These are phyloP conservation scores for Fistulifera solaris DNA, from an alignment of 108 stramenopile genomes.

Conservation along the genomic window DNA sequence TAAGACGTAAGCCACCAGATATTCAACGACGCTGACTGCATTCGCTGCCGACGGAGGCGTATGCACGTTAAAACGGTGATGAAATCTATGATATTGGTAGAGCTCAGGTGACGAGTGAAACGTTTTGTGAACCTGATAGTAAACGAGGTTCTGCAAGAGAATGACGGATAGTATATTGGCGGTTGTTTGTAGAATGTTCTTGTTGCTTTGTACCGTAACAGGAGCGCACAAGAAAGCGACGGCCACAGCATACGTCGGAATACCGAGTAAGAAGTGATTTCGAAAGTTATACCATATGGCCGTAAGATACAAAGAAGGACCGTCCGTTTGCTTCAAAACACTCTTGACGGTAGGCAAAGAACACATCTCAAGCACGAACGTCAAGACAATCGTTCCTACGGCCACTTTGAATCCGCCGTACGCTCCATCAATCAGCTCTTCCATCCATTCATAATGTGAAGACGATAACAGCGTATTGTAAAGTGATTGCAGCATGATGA, in stretches of 20 bases:
- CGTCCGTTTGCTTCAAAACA: conserved; percentile 19
- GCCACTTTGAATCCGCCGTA: conserved; percentile 6
- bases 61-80: conserved; percentile 36
- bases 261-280: conserved; percentile 20
- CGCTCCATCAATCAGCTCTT: neutral
- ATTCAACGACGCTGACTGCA: conserved; percentile 34
- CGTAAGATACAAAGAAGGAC: conserved; percentile 12
- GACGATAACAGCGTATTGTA: too few relatives aligned
- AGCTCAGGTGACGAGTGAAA: conserved; percentile 21
- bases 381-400: conserved; percentile 4
- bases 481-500: too few relatives aligned
- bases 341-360: conserved; percentile 13
- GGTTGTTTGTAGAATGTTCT: neutral
- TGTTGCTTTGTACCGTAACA: neutral
- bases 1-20: conserved; percentile 37
- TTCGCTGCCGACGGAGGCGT: conserved; percentile 35
- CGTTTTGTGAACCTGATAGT: conserved; percentile 15
- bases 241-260: conserved; percentile 19
- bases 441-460: neutral
- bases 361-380: conserved; percentile 6
- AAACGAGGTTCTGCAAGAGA: conserved; percentile 11
- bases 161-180: conserved; percentile 4
- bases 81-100: conserved; percentile 36
- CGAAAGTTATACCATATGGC: conserved; percentile 13
- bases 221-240: conserved; percentile 6